Conservation (phyloP, 352 stramenopile species). For the Peronospora belbahrii region DNA sequence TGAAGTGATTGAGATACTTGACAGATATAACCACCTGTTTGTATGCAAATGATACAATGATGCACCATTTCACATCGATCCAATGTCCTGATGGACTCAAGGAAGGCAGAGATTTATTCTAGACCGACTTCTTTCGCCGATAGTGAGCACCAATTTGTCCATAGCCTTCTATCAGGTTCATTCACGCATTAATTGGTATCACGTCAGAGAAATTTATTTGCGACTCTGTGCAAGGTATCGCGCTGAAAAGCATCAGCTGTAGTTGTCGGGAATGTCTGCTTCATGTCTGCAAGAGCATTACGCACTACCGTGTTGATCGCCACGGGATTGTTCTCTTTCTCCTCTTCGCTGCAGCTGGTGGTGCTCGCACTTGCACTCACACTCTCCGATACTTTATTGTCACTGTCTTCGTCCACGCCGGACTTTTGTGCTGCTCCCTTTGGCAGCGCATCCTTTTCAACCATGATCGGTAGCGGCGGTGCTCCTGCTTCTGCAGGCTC, state of each 20-base stretch:
- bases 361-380: slow-evolving; percentile 11
- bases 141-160: too few relatives aligned
- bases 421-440: background rate
- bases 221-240: slow-evolving; percentile 2
- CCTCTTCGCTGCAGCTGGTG: slow-evolving; percentile 23
- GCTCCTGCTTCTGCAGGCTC: slow-evolving; percentile 2
- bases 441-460: background rate
- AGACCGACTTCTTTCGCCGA: too few relatives aligned
- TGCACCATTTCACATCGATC: too few relatives aligned
- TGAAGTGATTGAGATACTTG: too few relatives aligned
- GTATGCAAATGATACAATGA: too few relatives aligned
- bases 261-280: background rate
- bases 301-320: slow-evolving; percentile 13
- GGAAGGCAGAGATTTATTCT: too few relatives aligned
- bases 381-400: slow-evolving; percentile 12
- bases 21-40: too few relatives aligned
- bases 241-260: background rate
- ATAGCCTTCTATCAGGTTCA: too few relatives aligned
- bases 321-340: slow-evolving; percentile 33
- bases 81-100: too few relatives aligned
- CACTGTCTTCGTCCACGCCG: background rate
- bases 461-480: background rate
- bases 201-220: slow-evolving; percentile 7
- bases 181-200: too few relatives aligned
- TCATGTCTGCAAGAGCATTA: slow-evolving; percentile 4